These are phyloP conservation scores for Fonsecaea nubica DNA, from an alignment of 2,329 filamentous ascomycete species.

Conservation along the genomic window DNA sequence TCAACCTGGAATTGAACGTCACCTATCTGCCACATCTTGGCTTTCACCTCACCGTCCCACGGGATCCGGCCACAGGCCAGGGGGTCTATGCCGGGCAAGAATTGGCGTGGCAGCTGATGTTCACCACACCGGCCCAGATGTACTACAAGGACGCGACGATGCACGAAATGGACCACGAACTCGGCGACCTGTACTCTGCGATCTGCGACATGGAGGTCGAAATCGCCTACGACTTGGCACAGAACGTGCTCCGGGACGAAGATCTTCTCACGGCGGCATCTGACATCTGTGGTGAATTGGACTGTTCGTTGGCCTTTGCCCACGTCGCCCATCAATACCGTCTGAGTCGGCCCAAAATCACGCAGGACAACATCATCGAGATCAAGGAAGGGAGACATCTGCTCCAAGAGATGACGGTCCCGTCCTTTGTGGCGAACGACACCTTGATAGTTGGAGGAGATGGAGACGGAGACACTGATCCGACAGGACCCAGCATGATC, in stretches of 20 bases:
- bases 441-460: slow-evolving; percentile 72
- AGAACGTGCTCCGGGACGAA: slow-evolving; percentile 73
- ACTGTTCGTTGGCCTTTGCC: slow-evolving; percentile 79
- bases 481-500: slow-evolving; percentile 68
- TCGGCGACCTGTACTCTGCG: slow-evolving; percentile 82
- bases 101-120: slow-evolving; percentile 77
- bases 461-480: slow-evolving; percentile 45
- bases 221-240: slow-evolving; percentile 78
- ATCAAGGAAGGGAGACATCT: slow-evolving; percentile 82
- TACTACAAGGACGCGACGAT: slow-evolving; percentile 90
- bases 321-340: slow-evolving; percentile 77
- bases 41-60: slow-evolving; percentile 78
- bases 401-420: slow-evolving; percentile 81
- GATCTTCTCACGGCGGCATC: slow-evolving; percentile 71
- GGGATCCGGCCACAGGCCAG: slow-evolving; percentile 64
- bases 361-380: slow-evolving; percentile 70
- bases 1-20: slow-evolving; percentile 69
- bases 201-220: slow-evolving; percentile 92
- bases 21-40: slow-evolving; percentile 92
- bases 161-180: slow-evolving; percentile 77
- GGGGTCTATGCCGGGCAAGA: slow-evolving; percentile 69
- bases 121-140: slow-evolving; percentile 71
- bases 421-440: slow-evolving; percentile 83
- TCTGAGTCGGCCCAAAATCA: slow-evolving; percentile 73
- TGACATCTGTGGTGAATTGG: slow-evolving; percentile 82